These are phyloP conservation scores for Myrmaecium sp. DNA, from an alignment of 2,329 filamentous ascomycete species.

Conservation along the genomic window DNA sequence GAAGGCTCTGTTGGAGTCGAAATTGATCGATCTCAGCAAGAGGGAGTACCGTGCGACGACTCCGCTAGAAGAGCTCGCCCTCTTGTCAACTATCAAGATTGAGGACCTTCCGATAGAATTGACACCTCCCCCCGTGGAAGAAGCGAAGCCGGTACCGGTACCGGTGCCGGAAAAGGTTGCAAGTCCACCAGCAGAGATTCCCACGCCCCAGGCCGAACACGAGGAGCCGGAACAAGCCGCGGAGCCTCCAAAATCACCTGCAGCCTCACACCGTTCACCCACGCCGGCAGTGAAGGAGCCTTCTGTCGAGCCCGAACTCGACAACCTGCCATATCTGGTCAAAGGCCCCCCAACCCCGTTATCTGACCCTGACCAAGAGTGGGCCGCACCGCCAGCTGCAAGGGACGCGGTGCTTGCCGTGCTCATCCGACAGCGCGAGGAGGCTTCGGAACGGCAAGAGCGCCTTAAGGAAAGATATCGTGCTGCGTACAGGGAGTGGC, in stretches of 20 bases:
- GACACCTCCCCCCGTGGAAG: conserved; percentile 6
- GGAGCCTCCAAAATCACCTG: conserved; percentile 2
- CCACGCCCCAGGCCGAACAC: conserved; percentile 20
- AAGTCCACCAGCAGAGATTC: conserved; percentile 7
- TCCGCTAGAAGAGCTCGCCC: conserved; percentile 26
- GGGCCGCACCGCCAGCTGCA: conserved; percentile 16
- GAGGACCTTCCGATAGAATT: conserved; percentile 13
- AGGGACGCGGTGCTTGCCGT: conserved; percentile 19
- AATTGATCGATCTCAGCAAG: conserved; percentile 25
- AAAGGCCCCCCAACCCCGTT: conserved; percentile 26
- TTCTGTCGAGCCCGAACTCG: conserved; percentile 22
- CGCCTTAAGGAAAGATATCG: conserved; percentile 18
- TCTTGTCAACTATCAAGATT: conserved; percentile 21
- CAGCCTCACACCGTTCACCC: too few relatives aligned
- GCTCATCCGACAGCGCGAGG: conserved; percentile 15
- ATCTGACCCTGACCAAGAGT: conserved; percentile 25
- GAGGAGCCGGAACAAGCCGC: conserved; percentile 2
- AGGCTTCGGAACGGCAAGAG: conserved; percentile 13
- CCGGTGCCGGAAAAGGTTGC: not conserved
- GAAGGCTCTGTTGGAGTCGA: conserved; percentile 25
- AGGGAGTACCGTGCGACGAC: conserved; percentile 25
- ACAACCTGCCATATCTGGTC: conserved; percentile 27
- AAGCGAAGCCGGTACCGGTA: conserved; percentile 1
- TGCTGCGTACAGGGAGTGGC: conserved; percentile 24
- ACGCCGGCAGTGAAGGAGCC: too few relatives aligned